Percentiles rank a stretch among this genome's conserved stretches.
Evolutionary conservation across 179 eudicot species (phyloP).

Genomic region (Nepenthes alata): DNA sequence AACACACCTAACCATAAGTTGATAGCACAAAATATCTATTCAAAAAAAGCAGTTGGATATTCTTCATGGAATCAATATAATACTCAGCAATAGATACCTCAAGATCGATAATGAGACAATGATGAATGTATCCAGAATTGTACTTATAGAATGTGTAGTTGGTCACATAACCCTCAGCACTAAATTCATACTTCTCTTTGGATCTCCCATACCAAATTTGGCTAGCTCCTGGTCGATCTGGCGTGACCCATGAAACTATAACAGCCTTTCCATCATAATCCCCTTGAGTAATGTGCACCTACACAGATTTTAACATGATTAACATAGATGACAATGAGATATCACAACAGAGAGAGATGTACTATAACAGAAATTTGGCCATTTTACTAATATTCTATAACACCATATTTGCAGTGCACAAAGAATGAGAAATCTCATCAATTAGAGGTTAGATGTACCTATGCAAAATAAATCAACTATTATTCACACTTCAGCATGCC

Average conservation of each 20-base stretch:
- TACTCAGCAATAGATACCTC: slow-evolving; percentile 32
- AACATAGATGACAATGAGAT: too few species aligned
- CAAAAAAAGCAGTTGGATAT: too few species aligned
- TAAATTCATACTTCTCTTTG: slow-evolving; percentile 37
- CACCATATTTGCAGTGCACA: too few species aligned
- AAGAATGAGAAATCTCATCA: too few species aligned
- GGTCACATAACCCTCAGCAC: slow-evolving; percentile 46
- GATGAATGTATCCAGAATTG: slow-evolving; percentile 78
- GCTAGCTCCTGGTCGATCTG: slow-evolving; percentile 64
- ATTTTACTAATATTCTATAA: too few species aligned
- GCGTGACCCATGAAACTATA: slow-evolving; percentile 79
- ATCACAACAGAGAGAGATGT: neutral
- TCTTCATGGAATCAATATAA: too few species aligned
- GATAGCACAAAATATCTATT: too few species aligned
- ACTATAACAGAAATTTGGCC: neutral
- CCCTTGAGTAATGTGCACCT: slow-evolving; percentile 96
- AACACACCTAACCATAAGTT: too few species aligned
- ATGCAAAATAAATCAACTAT: too few species aligned
- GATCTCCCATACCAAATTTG: slow-evolving; percentile 63
- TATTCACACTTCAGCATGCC: too few species aligned
- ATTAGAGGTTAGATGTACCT: too few species aligned
- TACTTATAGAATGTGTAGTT: slow-evolving; percentile 72
- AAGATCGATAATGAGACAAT: slow-evolving; percentile 57
- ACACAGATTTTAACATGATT: neutral
- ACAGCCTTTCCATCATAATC: slow-evolving; percentile 93